Percentiles rank a stretch among this genome's conserved stretches.
phyloP scores from a whole-genome alignment of 2,329 filamentous ascomycete genomes.

The Talaromyces sp. region DNA sequence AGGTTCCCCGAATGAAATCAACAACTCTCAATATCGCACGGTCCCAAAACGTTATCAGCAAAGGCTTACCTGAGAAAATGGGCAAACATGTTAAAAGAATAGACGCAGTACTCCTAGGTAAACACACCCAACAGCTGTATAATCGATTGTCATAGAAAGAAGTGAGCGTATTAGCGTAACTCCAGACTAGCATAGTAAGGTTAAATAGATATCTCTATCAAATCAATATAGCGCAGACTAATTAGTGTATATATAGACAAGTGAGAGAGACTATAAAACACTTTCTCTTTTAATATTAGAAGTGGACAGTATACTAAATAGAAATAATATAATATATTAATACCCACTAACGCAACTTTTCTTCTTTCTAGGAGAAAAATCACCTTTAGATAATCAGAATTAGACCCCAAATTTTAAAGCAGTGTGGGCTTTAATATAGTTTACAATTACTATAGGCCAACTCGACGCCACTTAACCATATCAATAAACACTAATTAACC shows the following conservation, averaged over 20 bases:
- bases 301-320: not conserved
- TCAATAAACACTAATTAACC: not conserved
- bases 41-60: not conserved
- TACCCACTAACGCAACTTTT: not conserved
- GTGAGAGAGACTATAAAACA: not conserved
- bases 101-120: too few species aligned
- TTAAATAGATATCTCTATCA: not conserved
- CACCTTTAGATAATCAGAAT: not conserved
- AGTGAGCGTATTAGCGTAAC: not conserved
- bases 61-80: not conserved
- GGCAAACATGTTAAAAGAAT: slow-evolving; percentile 23
- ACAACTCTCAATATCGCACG: not conserved
- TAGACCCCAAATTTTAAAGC: not conserved
- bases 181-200: not conserved
- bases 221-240: not conserved
- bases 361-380: not conserved
- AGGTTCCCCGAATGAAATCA: not conserved
- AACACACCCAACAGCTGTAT: too few species aligned
- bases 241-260: too few species aligned
- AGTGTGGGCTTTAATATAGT: not conserved
- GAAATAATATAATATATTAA: not conserved
- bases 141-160: too few species aligned
- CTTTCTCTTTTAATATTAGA: not conserved
- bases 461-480: not conserved
- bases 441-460: not conserved